Evolutionary conservation across 768 basidiomycete species (phyloP).

Genomic region (Hydnum rufescens): DNA sequence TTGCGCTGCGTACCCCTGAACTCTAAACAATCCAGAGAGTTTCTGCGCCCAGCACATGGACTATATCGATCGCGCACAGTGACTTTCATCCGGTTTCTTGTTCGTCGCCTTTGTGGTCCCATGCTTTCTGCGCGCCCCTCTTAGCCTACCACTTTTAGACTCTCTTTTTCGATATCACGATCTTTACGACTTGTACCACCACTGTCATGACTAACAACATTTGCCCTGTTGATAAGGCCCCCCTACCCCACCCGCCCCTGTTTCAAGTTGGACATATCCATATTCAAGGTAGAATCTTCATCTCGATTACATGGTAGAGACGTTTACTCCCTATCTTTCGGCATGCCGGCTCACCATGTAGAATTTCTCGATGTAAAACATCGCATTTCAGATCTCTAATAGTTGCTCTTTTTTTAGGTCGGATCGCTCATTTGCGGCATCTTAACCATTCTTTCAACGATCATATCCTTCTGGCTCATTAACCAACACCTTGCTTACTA

Average conservation of each 20-base stretch:
- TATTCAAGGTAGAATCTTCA: conserved; percentile 33
- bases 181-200: not conserved
- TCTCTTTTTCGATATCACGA: not conserved
- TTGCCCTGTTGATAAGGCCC: conserved; percentile 19
- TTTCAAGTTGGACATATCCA: conserved; percentile 40
- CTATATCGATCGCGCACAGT: no score
- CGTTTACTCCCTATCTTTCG: no score
- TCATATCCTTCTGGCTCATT: conserved; percentile 54
- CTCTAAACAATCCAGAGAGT: no score
- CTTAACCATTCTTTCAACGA: conserved; percentile 35
- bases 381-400: conserved; percentile 3
- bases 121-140: not conserved
- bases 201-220: not conserved
- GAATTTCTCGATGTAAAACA: conserved; percentile 36
- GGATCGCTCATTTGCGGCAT: conserved; percentile 49
- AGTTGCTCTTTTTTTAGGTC: conserved; percentile 22
- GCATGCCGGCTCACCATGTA: conserved; percentile 4
- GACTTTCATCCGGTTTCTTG: no score
- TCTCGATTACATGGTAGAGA: not conserved
- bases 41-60: no score
- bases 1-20: no score
- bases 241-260: conserved; percentile 32
- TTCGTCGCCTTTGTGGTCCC: not conserved
- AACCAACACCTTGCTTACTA: conserved; percentile 53
- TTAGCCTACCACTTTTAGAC: not conserved